Conservation (phyloP, 257 asterid species). For the Plantago elongata region DNA sequence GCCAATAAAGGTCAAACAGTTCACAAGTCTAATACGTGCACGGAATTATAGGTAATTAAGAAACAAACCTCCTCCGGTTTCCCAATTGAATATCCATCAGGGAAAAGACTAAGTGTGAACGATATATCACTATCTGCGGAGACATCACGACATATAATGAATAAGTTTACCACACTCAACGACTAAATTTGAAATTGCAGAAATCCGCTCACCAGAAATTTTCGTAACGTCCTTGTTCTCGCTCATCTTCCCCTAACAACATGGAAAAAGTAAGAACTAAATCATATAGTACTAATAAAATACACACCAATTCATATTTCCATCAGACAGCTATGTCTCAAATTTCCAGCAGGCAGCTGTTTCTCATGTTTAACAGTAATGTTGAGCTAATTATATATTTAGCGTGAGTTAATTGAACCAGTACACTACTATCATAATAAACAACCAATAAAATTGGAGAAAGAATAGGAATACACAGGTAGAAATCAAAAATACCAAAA, state of each 20-base stretch:
- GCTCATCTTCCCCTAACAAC: slow-evolving; percentile 35
- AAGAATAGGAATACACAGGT: background rate
- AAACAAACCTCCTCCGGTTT: slow-evolving; percentile 69
- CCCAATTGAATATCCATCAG: slow-evolving; percentile 75
- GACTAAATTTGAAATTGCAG: too few species aligned
- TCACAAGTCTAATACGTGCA: background rate
- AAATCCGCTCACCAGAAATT: slow-evolving; percentile 36
- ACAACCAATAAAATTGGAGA: background rate
- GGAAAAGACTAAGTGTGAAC: slow-evolving; percentile 69
- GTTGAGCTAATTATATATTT: too few species aligned
- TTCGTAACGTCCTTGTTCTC: slow-evolving; percentile 31
- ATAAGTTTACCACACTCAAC: background rate
- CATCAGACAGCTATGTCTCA: too few species aligned
- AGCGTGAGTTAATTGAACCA: too few species aligned
- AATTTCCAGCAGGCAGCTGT: too few species aligned
- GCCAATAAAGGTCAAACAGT: slow-evolving; percentile 14
- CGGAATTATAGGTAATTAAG: slow-evolving; percentile 2
- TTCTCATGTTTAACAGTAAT: too few species aligned
- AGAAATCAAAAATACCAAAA: slow-evolving; percentile 29
- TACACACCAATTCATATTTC: too few species aligned
- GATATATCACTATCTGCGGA: slow-evolving; percentile 61
- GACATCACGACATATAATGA: background rate
- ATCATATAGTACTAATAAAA: too few species aligned
- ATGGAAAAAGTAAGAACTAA: too few species aligned
- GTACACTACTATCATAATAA: too few species aligned